A percentile compares a stretch with the other conserved stretches of the same genome.
These are phyloP conservation scores for Scutellaria baicalensis DNA, from an alignment of 257 asterid species.

Conservation along the genomic window DNA sequence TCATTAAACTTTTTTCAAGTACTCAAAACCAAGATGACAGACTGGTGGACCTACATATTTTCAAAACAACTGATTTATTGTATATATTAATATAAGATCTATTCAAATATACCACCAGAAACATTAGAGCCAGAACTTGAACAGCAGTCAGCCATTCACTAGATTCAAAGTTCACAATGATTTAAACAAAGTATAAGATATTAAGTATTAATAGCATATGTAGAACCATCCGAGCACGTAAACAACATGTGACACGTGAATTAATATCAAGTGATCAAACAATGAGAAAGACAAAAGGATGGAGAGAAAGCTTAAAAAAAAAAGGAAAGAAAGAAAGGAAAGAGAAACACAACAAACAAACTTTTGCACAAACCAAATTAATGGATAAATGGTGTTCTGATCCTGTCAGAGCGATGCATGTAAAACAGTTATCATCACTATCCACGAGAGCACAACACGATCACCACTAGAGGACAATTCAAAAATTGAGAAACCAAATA, in stretches of 20 bases:
- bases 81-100: not conserved
- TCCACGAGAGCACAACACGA: not conserved
- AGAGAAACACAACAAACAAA: not conserved
- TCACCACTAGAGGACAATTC: not conserved
- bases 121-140: not conserved
- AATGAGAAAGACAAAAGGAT: not conserved
- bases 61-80: not conserved
- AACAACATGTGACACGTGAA: not conserved
- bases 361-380: not conserved
- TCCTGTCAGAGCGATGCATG: not conserved
- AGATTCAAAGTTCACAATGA: not conserved
- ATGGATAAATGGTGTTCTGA: not conserved
- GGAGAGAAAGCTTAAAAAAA: not conserved
- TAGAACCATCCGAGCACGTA: not conserved
- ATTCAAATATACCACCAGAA: not conserved
- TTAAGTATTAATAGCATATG: not conserved
- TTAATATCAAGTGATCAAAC: not conserved
- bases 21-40: not conserved
- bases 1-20: not conserved
- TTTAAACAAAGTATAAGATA: not conserved
- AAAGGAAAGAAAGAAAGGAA: not conserved
- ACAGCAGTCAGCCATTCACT: not conserved
- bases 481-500: not conserved
- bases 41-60: not conserved
- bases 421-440: not conserved